Evolutionary conservation across 352 stramenopile genomes (phyloP).

Genomic region (Globisporangium perplexum): DNA sequence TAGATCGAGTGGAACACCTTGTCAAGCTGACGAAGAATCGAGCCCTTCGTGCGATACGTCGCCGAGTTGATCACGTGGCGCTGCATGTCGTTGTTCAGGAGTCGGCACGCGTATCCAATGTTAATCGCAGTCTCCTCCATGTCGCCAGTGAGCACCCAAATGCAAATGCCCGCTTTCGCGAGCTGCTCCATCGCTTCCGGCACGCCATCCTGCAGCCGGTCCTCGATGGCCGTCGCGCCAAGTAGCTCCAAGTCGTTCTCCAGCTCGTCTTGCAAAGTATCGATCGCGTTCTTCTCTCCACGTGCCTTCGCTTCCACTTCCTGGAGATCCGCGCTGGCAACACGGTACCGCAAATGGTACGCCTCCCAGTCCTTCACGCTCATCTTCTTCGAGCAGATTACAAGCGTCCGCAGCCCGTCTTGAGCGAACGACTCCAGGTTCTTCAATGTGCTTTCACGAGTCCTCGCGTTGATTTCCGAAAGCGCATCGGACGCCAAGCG

Average conservation of each 20-base stretch:
- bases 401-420: constrained; percentile 84
- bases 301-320: constrained; percentile 67
- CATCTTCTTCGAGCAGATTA: constrained; percentile 73
- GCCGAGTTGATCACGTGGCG: constrained; percentile 75
- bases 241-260: constrained; percentile 74
- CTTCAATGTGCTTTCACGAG: constrained; percentile 39
- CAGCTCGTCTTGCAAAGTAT: constrained; percentile 68
- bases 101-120: constrained; percentile 79
- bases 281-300: constrained; percentile 57
- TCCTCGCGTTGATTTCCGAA: constrained; percentile 32
- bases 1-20: constrained; percentile 76
- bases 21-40: constrained; percentile 64
- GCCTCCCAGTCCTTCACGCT: constrained; percentile 45
- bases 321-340: constrained; percentile 45
- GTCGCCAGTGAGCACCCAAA: constrained; percentile 88
- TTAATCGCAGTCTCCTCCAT: constrained; percentile 90
- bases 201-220: constrained; percentile 79
- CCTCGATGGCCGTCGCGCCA: constrained; percentile 83
- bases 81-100: constrained; percentile 94
- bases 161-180: constrained; percentile 67
- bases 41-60: constrained; percentile 61
- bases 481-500: constrained; percentile 29
- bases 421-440: constrained; percentile 82
- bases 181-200: constrained; percentile 76
- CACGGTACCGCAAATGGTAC: constrained; percentile 67